phyloP scores from a whole-genome alignment of 108 stramenopile species.

The Licmophora abbreviata region DNA sequence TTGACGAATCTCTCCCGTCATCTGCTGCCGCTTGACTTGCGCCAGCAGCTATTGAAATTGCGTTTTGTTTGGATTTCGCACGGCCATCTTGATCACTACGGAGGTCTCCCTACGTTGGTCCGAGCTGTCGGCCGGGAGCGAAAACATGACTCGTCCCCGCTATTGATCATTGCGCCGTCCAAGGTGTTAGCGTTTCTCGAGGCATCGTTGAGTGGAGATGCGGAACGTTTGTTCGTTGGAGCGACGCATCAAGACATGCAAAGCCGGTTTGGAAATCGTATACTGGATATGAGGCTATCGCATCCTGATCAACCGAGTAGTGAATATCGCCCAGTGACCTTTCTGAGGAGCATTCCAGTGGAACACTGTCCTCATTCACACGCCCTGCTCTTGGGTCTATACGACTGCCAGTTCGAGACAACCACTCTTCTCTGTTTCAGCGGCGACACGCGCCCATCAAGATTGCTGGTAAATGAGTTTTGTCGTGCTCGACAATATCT shows the following conservation, averaged over 20 bases:
- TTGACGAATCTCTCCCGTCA: slow-evolving; percentile 45
- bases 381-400: slow-evolving; percentile 45
- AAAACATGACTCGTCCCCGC: slow-evolving; percentile 13
- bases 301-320: slow-evolving; percentile 9
- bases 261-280: slow-evolving; percentile 8
- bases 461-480: too few species aligned
- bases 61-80: slow-evolving; percentile 79
- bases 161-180: slow-evolving; percentile 37
- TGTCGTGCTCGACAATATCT: slow-evolving; percentile 15
- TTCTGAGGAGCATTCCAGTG: slow-evolving; percentile 50
- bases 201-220: slow-evolving; percentile 11
- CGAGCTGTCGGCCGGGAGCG: slow-evolving; percentile 16
- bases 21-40: slow-evolving; percentile 4
- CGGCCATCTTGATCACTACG: slow-evolving; percentile 70
- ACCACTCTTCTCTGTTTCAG: slow-evolving; percentile 44
- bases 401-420: slow-evolving; percentile 11
- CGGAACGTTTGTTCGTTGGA: slow-evolving; percentile 6
- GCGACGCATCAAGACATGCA: not conserved
- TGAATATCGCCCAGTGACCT: slow-evolving; percentile 34
- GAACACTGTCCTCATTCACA: slow-evolving; percentile 60
- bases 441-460: slow-evolving; percentile 76
- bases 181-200: slow-evolving; percentile 34
- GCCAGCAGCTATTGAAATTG: slow-evolving; percentile 21
- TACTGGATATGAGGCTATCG: not conserved
- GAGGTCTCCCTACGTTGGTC: slow-evolving; percentile 17